A percentile compares a stretch with the other conserved stretches of the same genome.
Evolutionary conservation across 169 alveolate species (phyloP).

Genomic region (Theileria sp.): DNA sequence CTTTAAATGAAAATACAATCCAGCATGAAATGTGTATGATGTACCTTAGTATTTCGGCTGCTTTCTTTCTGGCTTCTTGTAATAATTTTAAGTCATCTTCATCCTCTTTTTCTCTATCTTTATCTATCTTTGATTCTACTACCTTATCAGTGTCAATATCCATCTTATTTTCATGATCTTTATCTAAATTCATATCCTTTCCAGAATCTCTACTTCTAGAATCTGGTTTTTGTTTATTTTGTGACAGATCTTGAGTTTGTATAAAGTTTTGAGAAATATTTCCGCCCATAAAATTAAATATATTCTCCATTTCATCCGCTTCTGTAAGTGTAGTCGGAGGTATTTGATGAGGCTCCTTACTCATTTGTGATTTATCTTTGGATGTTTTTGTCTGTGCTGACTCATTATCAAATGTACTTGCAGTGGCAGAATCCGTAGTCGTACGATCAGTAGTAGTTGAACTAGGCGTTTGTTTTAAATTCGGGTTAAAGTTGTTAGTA

Average conservation of each 20-base stretch:
- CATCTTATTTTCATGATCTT: neutral
- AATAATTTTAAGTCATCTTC: constrained; percentile 34
- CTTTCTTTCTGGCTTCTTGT: constrained; percentile 62
- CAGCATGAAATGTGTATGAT: constrained; percentile 12
- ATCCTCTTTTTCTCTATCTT: neutral
- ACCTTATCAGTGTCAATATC: neutral
- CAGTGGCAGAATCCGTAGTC: neutral
- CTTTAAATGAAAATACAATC: neutral
- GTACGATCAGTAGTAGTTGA: neutral
- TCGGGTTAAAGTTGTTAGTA: constrained; percentile 43
- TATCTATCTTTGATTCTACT: neutral
- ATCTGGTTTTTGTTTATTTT: neutral
- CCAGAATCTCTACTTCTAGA: neutral
- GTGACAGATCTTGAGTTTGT: neutral
- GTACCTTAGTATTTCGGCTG: constrained; percentile 63
- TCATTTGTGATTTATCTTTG: neutral
- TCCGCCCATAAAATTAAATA: constrained; percentile 9
- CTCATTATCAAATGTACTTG: neutral
- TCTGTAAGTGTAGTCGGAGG: neutral
- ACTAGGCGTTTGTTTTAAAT: neutral
- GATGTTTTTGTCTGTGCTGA: neutral
- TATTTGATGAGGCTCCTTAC: neutral
- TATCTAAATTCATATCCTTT: constrained; percentile 12
- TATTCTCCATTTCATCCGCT: neutral
- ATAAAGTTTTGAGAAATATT: neutral